Conservation (phyloP, 2,329 filamentous ascomycete genomes). For the Lecanicillium sp. region DNA sequence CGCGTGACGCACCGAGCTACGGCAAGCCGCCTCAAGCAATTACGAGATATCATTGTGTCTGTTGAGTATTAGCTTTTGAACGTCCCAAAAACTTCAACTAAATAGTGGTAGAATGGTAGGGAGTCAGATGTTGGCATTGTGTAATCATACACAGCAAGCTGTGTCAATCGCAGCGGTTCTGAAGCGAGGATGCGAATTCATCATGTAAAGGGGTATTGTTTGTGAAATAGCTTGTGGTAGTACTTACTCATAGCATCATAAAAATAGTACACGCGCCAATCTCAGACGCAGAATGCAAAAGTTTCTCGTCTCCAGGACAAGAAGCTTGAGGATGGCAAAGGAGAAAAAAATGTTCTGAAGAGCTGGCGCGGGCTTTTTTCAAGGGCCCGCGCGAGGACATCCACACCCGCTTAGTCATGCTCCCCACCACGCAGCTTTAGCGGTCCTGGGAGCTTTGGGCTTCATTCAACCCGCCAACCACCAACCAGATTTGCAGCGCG, state of each 20-base stretch:
- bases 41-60: constrained; percentile 33
- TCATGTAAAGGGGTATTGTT: constrained; percentile 26
- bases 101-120: constrained; percentile 13
- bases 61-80: constrained; percentile 18
- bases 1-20: constrained; percentile 3
- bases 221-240: not conserved
- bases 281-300: not conserved
- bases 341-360: not conserved
- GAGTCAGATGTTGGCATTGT: constrained; percentile 36
- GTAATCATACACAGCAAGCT: constrained; percentile 39
- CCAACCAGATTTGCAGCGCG: constrained; percentile 10
- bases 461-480: constrained; percentile 9
- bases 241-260: constrained; percentile 33
- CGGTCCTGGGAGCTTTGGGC: not conserved
- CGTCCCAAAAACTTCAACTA: constrained; percentile 12
- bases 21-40: constrained; percentile 31
- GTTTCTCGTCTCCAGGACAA: constrained; percentile 1
- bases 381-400: not conserved
- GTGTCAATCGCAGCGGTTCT: constrained; percentile 48
- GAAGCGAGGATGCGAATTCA: constrained; percentile 39
- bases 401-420: constrained; percentile 11
- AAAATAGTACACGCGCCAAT: constrained; percentile 10
- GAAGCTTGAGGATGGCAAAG: not conserved
- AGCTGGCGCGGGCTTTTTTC: constrained; percentile 7
- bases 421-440: constrained; percentile 4